Evolutionary conservation across 1,284 basidiomycete species (phyloP).

Genomic region (Austroboletus niveus): DNA sequence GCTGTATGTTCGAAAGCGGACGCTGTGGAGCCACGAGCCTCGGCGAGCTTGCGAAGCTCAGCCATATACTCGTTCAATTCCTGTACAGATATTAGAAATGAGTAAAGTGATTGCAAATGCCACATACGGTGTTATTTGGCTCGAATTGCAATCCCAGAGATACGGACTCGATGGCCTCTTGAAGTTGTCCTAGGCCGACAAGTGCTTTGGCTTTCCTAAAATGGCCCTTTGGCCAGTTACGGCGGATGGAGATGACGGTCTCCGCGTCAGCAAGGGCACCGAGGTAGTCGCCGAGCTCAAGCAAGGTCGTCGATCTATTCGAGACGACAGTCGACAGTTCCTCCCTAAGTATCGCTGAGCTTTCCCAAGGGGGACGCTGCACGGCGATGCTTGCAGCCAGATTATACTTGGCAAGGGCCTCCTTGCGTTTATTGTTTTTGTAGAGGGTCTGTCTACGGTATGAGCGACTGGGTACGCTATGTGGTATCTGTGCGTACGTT

Average conservation of each 20-base stretch:
- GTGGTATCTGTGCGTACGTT: slow-evolving; percentile 54
- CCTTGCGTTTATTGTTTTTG: slow-evolving; percentile 69
- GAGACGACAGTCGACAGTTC: slow-evolving; percentile 88
- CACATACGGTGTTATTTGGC: slow-evolving; percentile 71
- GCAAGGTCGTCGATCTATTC: slow-evolving; percentile 88
- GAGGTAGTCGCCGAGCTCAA: slow-evolving; percentile 74
- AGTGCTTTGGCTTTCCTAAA: slow-evolving; percentile 91
- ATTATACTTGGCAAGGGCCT: slow-evolving; percentile 83
- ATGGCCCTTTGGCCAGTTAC: slow-evolving; percentile 94
- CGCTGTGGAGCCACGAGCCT: slow-evolving; percentile 8
- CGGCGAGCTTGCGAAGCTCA: slow-evolving; percentile 28
- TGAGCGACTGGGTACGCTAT: slow-evolving; percentile 4
- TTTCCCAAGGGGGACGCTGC: slow-evolving; percentile 89
- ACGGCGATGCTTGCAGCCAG: slow-evolving; percentile 81
- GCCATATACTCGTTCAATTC: slow-evolving; percentile 33
- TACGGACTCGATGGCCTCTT: slow-evolving; percentile 83
- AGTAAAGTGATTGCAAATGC: background rate
- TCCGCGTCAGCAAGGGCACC: slow-evolving; percentile 91
- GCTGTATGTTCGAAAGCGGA: slow-evolving; percentile 3
- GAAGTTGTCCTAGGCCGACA: slow-evolving; percentile 65
- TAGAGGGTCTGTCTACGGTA: slow-evolving; percentile 58
- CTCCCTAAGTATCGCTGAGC: slow-evolving; percentile 78
- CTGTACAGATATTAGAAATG: slow-evolving; percentile 16
- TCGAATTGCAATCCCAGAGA: slow-evolving; percentile 88
- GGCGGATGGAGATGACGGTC: slow-evolving; percentile 80